phyloP scores from a whole-genome alignment of 257 asterid species.

The Solanum ossicruentum region DNA sequence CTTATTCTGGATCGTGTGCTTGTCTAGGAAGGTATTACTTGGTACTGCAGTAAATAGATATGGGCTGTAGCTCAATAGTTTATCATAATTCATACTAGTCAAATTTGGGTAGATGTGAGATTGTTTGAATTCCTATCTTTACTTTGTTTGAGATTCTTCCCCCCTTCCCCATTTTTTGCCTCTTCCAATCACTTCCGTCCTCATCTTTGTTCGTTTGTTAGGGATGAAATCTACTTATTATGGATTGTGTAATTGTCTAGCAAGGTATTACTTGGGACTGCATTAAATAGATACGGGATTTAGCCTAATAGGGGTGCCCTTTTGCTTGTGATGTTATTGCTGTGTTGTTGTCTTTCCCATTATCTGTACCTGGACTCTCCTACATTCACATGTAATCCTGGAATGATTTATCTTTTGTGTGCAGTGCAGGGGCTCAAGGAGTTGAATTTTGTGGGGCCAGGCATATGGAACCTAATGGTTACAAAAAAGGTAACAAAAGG shows the following conservation, averaged over 20 bases:
- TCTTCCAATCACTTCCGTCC: background rate
- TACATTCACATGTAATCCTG: background rate
- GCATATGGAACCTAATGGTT: constrained; percentile 57
- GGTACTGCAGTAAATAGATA: background rate
- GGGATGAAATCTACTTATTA: background rate
- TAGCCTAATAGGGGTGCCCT: background rate
- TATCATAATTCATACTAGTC: background rate
- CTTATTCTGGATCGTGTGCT: background rate
- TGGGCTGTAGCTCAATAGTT: background rate
- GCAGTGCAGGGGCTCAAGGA: constrained; percentile 20
- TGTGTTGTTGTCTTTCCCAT: background rate
- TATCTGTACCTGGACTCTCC: background rate
- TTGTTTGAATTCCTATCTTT: background rate
- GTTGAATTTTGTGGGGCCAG: constrained; percentile 5
- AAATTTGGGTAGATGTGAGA: background rate
- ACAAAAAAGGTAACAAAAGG: constrained; percentile 39
- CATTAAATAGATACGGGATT: background rate
- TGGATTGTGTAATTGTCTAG: background rate
- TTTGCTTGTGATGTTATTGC: background rate
- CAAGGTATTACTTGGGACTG: background rate
- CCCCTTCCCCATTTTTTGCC: background rate
- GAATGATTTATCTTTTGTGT: background rate
- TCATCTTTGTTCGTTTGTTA: background rate
- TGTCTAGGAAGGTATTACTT: background rate
- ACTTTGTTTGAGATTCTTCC: background rate